Evolutionary conservation across 2,329 filamentous ascomycete genomes (phyloP).

Genomic region (Triangularia setosa): DNA sequence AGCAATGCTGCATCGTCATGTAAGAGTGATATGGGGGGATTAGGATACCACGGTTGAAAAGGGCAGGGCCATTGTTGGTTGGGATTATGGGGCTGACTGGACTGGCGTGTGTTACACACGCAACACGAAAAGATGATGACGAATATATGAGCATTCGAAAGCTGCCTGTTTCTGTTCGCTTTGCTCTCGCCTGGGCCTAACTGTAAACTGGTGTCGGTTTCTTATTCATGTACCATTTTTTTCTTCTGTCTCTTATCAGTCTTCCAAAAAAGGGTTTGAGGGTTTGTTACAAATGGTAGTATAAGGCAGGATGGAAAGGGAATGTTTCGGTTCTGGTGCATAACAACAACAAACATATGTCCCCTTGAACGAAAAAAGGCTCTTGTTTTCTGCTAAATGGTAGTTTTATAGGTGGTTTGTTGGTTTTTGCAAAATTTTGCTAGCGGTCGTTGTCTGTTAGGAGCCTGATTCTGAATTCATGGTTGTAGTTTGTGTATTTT

Average conservation of each 20-base stretch:
- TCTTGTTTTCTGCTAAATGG: background rate
- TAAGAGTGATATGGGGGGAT: conserved; percentile 7
- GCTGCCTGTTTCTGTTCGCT: background rate
- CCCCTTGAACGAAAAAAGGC: background rate
- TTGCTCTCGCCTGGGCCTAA: background rate
- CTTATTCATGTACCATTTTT: background rate
- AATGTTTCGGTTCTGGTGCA: background rate
- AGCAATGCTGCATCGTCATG: conserved; percentile 16
- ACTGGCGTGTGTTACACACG: background rate
- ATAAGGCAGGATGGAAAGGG: background rate
- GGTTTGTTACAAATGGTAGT: background rate
- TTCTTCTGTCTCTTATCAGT: background rate
- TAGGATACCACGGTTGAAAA: background rate
- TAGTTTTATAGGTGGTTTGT: background rate
- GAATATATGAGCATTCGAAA: conserved; percentile 1
- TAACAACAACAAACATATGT: background rate
- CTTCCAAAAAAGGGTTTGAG: background rate
- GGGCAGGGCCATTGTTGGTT: background rate
- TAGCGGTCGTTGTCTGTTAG: background rate
- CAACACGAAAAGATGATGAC: background rate
- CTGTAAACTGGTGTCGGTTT: background rate
- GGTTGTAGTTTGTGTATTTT: background rate
- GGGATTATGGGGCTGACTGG: background rate
- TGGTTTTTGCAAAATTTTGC: background rate
- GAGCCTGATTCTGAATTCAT: background rate